Evolutionary conservation across 2,329 filamentous ascomycete species (phyloP), one percentile per base, ranked within the genome.

Genomic region (Xylaria polymorpha): DNA sequence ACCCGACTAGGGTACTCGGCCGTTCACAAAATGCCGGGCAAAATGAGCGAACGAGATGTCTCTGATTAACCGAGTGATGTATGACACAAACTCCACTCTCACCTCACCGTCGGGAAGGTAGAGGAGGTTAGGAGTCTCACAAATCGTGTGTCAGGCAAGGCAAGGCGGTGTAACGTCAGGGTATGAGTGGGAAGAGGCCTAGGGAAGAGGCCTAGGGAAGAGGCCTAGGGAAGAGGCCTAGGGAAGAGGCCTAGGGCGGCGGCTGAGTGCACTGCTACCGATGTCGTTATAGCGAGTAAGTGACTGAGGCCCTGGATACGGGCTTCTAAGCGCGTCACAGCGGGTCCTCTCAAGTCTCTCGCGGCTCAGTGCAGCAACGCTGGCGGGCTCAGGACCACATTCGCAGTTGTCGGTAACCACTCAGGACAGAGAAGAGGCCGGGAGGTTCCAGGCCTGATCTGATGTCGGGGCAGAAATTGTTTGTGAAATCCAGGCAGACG

Each of bases 81-180:
- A 77, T 75, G 73, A 81, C 80, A 79, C 69, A 78, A 78, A 80
- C 79, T 76, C 76, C 75, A 80, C 78, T 77, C 78, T 78, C 76
- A 78, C 78, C 78, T 78, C 76, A 78, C 78, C 75, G 72, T 79
- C 76, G 75, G 76, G 74, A 74, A 74, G 74, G 73, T 74, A 69
- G 71, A 71, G 70, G 73, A 58, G 22, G 14, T 10, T 32, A 10
- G 10, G 18, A 39, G 51, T 79, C 73, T 76, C 78, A 79, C 79
- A 74, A 74, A 73, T 70, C 73, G 71, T 64, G 74, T 72, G 75
- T 73, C 72, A 74, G 66, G 71, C 73, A 74, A 70, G 71, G 73
- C 70, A 74, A 72, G 70, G 68, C 73, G 71, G 77, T 75, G 75
- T 73, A 75, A 75, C 75, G 67, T 71, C 50, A 63, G 68, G 63